Evolutionary conservation across 1,284 basidiomycete species (phyloP).

Genomic region (Austropuccinia psidii): DNA sequence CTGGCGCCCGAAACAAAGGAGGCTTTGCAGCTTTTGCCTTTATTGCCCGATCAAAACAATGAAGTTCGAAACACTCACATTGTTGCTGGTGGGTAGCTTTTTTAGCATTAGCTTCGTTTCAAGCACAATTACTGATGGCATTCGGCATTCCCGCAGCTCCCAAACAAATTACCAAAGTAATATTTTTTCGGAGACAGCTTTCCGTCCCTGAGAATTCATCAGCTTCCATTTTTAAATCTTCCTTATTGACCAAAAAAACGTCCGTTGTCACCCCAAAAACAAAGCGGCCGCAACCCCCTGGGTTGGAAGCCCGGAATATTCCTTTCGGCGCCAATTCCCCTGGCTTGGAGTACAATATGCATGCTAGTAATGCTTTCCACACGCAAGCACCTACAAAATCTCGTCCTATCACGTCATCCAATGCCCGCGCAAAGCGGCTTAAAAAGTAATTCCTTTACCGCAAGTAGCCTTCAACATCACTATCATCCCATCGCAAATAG

Average conservation of each 20-base stretch:
- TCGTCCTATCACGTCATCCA: too few species aligned
- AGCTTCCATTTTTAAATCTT: neutral
- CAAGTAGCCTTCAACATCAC: too few species aligned
- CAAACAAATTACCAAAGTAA: neutral
- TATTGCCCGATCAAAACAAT: neutral
- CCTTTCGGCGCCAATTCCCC: neutral
- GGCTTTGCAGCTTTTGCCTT: neutral
- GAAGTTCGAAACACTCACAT: neutral
- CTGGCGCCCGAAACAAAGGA: slow-evolving; percentile 1
- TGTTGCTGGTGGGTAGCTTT: neutral
- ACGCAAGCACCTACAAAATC: too few species aligned
- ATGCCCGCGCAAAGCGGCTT: too few species aligned
- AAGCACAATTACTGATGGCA: neutral
- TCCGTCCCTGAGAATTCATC: neutral
- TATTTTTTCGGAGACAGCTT: slow-evolving; percentile 3
- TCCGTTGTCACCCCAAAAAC: neutral
- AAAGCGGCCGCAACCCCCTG: neutral
- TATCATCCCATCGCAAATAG: too few species aligned
- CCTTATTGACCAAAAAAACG: neutral
- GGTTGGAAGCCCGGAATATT: neutral
- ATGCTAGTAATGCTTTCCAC: too few species aligned
- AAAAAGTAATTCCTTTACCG: too few species aligned
- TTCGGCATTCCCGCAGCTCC: neutral
- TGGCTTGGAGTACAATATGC: too few species aligned
- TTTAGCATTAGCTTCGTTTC: neutral